Base-by-base conservation (phyloP, 306 rosid species). In the Lagenaria siceraria region DNA sequence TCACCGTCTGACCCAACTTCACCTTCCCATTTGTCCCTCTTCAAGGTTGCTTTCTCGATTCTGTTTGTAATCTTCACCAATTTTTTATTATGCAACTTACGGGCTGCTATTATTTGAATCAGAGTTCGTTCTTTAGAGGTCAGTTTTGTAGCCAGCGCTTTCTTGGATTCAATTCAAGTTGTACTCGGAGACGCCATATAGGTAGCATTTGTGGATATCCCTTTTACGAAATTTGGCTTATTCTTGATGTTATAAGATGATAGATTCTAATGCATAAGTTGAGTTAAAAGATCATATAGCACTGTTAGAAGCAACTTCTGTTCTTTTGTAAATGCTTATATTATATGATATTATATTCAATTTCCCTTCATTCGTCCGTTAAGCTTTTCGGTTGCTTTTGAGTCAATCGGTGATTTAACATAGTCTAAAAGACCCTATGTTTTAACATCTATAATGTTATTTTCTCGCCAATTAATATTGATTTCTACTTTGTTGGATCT, bases 61-160 rank as follows among this genome's bases (percentile, higher is more conserved):
- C 52, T 42, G 31, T 66, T 66, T 19, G 1, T 64, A 21, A 19
- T 22, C 0, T 59, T 4, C 4, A 15, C 3, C 55, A 51, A 6
- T 51, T 17, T 51, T 51, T 51, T 5, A 17, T 6, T 24, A 55
- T 17, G 54, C 43, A 18, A 35, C 63, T 76, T 48, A 88, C 79
- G 38, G 69, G 85, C 78, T 86, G 93, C 69, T 80, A 87, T 70
- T 92, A 93, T 6, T 87, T 92, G 48, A 92, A 76, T 19, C 87
- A 89, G 42, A 82, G 33, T 55, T 79, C 73, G 51, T 95, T 95
- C 65, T 17, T 81, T 49, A 82, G 92, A 78, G 97, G 96, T 15
- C 97, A 78, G 52, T 82, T 86, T 69, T 82, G 78, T 54, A 65
- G 81, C 46, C 81, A 80, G 64, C 84, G 81, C 19, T 8, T 80